Percentiles rank a stretch among this genome's conserved stretches.
Evolutionary conservation across 1,284 basidiomycete species (phyloP).

Genomic region (Ustilago bromivora): DNA sequence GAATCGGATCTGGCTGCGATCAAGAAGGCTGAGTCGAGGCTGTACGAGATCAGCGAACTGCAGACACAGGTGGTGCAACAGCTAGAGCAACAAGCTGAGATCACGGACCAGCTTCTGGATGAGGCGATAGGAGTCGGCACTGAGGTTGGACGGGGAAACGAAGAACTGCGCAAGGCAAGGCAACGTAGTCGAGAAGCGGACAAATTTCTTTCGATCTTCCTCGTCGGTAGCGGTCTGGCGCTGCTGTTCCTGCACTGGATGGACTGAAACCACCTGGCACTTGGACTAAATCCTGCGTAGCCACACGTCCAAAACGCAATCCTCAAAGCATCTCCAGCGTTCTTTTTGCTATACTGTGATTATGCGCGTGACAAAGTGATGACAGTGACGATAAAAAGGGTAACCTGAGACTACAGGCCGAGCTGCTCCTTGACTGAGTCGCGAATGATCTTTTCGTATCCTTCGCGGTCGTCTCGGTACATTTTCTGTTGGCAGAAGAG

Average conservation of each 20-base stretch:
- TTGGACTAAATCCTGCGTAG: no score
- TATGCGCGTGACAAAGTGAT: conserved; percentile 5
- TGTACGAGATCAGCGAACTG: conserved; percentile 88
- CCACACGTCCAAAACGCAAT: no score
- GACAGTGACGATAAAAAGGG: neutral
- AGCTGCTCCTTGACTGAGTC: conserved; percentile 65
- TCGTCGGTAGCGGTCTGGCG: conserved; percentile 85
- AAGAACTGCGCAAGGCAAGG: conserved; percentile 84
- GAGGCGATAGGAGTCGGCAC: conserved; percentile 86
- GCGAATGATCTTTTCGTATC: conserved; percentile 66
- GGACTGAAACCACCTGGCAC: conserved; percentile 24
- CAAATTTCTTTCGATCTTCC: conserved; percentile 84
- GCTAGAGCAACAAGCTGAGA: conserved; percentile 85
- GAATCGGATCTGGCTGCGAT: conserved; percentile 86
- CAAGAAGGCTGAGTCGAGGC: conserved; percentile 85
- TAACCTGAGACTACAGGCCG: conserved; percentile 48
- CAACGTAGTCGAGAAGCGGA: conserved; percentile 83
- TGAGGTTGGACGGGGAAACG: conserved; percentile 86
- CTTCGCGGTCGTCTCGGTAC: conserved; percentile 65
- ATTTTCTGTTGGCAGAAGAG: conserved; percentile 57
- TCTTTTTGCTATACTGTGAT: neutral
- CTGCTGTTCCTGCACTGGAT: conserved; percentile 83
- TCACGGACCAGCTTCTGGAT: conserved; percentile 87
- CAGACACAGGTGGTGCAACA: conserved; percentile 89
- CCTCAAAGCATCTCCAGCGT: neutral